Evolutionary conservation across 2,329 filamentous ascomycete genomes (phyloP).

Genomic region (Tolypocladium pustulatum): DNA sequence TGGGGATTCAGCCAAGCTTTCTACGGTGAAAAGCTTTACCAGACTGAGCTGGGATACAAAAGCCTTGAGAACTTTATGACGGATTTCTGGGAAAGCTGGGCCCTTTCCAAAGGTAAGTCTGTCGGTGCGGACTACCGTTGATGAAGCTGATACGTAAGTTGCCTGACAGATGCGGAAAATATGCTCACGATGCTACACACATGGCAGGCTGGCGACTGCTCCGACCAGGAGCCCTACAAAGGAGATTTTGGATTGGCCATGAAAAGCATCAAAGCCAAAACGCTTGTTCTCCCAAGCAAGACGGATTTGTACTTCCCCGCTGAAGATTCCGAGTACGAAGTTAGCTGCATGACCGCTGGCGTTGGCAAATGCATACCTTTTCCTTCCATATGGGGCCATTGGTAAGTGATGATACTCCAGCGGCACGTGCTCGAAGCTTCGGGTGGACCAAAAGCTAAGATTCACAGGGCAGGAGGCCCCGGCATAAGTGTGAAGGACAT

Average conservation of each 20-base stretch:
- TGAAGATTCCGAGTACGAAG: constrained; percentile 68
- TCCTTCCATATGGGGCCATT: constrained; percentile 33
- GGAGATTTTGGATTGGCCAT: constrained; percentile 56
- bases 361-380: constrained; percentile 24
- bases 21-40: constrained; percentile 61
- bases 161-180: constrained; percentile 54
- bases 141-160: constrained; percentile 7
- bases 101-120: constrained; percentile 42
- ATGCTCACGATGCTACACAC: constrained; percentile 65
- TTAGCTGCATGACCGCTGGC: constrained; percentile 32
- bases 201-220: constrained; percentile 67
- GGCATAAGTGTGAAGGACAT: constrained; percentile 62
- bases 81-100: constrained; percentile 69
- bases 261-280: constrained; percentile 60
- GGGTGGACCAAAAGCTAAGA: not conserved
- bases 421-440: too few species aligned
- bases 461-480: constrained; percentile 50
- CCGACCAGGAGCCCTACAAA: constrained; percentile 56
- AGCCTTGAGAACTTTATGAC: constrained; percentile 64
- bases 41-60: constrained; percentile 53
- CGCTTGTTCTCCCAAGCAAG: constrained; percentile 58
- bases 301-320: constrained; percentile 77
- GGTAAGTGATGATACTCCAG: constrained; percentile 8
- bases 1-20: constrained; percentile 76
- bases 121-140: not conserved